Evolutionary conservation across 1,139 yeast genomes (phyloP), one percentile per base, ranked within the genome.

Genomic region (Saccharomyces pastorianus): DNA sequence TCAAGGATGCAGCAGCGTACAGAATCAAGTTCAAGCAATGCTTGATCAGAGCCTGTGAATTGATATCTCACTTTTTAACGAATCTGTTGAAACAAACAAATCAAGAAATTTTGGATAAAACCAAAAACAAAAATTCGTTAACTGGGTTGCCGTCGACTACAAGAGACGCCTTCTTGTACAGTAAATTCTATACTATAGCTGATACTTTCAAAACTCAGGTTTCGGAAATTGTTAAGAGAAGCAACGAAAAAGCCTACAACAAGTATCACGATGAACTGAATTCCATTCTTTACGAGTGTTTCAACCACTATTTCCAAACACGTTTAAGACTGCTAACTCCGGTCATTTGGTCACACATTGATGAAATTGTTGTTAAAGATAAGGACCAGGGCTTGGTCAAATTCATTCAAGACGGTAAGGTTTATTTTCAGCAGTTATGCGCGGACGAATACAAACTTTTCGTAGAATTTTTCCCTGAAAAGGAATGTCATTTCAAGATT

Each of bases 1-100:
- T 85, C 63, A 83, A 79, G 64, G 96, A 90, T 56, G 75, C 83
- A 17, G 95, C 85, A 38, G 65, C 81, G 3, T 90, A 88, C 68
- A 79, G 79, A 48, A 81, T 84, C 60, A 77, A 93, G 57, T 88
- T 88, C 70, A 79, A 89, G 57, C 96, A 88, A 63, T 88, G 96
- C 64, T 78, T 90, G 80, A 84, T 95, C 0, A 78, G 96, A 56
- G 84, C 96, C 0, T 76, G 90, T 54, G 83, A 95, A 0, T 74
- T 93, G 59, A 80, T 89, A 25, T 80, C 85, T 59, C 87, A 85
- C 61, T 88, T 83, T 65, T 73, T 88, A 56, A 76, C 77, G 28
- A 77, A 75, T 48, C 79, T 79, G 48, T 67, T 90, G 49, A 81
- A 78, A 55, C 74, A 73, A 17, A 67, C 81, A 1, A 76, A 77